Evolutionary conservation across 176 grass and related monocot species (phyloP), one percentile per base, ranked within the genome.

Genomic region (Oryza australiensis): DNA sequence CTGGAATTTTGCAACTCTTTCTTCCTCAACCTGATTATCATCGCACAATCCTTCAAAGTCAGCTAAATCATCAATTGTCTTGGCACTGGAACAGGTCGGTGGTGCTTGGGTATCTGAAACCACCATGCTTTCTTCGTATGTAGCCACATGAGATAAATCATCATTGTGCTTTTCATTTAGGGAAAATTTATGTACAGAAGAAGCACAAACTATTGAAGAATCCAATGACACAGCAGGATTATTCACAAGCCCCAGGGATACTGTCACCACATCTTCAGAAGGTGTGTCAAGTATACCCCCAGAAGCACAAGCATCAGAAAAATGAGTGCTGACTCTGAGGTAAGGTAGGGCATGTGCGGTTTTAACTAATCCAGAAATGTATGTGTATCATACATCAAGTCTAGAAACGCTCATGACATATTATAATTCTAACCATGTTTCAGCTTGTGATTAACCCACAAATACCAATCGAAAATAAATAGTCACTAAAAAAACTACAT

Each of bases 1-100:
- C 18, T 79, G 81, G 35, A 77, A 79, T 62, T 83, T 83, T 37
- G 80, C 9, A 83, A 62, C 20, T 38, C 62, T 84, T 84, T 88
- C 75, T 68, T 62, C 75, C 49, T 88, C 65, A 75, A 28, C 55
- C 18, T 75, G 76, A 5, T 29, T 66, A 68, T 75, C 76, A 68
- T 80, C 76, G 80, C 27, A 68, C 20, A 74, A 2, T 34, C 71
- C 81, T 41, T 30, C 82, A 75, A 84, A 80, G 15, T 88, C 81
- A 62, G 32, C 81, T 30, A 84, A 74, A 63, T 84, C 81, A 75
- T 80, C 87, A 75, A 85, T 49, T 63, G 49, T 63, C 51, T 64
- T 70, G 49, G 63, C 42, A 75, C 18, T 62, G 74, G 63, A 74
- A 88, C 13, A 20, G 24, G 40, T 29, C 20, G 49, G 43, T 20